A percentile compares a stretch with the other conserved stretches of the same genome.
These are phyloP conservation scores for Candida sojae DNA, from an alignment of 1,139 yeast species.

Conservation along the genomic window DNA sequence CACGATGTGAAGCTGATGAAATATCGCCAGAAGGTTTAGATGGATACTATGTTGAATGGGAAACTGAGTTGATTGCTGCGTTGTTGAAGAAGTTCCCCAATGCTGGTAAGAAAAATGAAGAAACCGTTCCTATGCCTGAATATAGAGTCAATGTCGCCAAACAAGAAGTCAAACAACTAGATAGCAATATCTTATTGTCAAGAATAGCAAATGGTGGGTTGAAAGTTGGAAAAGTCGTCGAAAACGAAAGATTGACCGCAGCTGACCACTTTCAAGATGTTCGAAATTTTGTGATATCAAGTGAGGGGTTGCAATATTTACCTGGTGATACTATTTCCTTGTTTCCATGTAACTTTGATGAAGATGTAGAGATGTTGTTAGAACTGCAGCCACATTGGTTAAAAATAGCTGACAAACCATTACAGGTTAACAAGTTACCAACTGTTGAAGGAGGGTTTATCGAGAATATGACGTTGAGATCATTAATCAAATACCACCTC, in stretches of 20 bases:
- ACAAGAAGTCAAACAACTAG: neutral
- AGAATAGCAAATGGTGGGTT: slow-evolving; percentile 11
- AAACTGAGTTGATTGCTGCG: slow-evolving; percentile 47
- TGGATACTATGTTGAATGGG: slow-evolving; percentile 77
- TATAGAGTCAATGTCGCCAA: slow-evolving; percentile 10
- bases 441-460: slow-evolving; percentile 63
- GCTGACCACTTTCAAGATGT: slow-evolving; percentile 89
- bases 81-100: slow-evolving; percentile 21
- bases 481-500: slow-evolving; percentile 73
- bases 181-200: neutral
- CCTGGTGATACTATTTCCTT: slow-evolving; percentile 86
- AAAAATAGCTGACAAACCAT: slow-evolving; percentile 61
- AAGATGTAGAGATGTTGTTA: slow-evolving; percentile 65
- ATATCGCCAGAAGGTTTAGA: slow-evolving; percentile 79
- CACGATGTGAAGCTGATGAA: slow-evolving; percentile 89
- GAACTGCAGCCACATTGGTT: slow-evolving; percentile 73
- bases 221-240: slow-evolving; percentile 42
- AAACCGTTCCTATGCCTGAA: slow-evolving; percentile 20
- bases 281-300: slow-evolving; percentile 54
- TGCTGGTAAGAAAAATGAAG: slow-evolving; percentile 13
- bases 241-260: slow-evolving; percentile 64
- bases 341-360: slow-evolving; percentile 70
- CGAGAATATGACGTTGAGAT: slow-evolving; percentile 60
- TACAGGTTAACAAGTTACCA: slow-evolving; percentile 27
- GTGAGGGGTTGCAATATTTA: slow-evolving; percentile 37